A percentile compares a stretch with the other conserved stretches of the same genome.
Conservation (phyloP, 75 land plant genomes). For the Sequoiadendron giganteum region DNA sequence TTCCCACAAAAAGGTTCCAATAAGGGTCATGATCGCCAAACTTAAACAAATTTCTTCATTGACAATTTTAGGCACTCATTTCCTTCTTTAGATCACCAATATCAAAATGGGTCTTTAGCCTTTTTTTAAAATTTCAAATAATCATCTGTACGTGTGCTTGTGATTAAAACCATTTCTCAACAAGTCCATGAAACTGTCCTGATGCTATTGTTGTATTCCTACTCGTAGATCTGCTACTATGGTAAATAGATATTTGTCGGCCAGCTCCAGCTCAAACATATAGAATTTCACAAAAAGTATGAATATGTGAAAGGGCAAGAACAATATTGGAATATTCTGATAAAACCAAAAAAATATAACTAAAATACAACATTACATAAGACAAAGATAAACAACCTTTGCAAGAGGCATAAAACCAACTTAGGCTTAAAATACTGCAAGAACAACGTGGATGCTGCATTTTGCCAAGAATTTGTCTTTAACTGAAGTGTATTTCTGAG, state of each 20-base stretch:
- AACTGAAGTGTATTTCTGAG: background rate
- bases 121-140: background rate
- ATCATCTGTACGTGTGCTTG: background rate
- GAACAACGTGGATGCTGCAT: no score
- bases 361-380: background rate
- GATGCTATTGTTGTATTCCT: background rate
- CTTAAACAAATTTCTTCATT: background rate
- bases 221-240: background rate
- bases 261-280: background rate
- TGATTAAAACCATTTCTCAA: background rate
- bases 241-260: background rate
- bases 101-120: background rate
- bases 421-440: background rate
- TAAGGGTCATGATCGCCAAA: background rate
- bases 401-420: background rate
- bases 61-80: background rate
- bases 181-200: background rate
- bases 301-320: background rate
- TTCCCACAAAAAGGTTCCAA: background rate
- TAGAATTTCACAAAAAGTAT: background rate
- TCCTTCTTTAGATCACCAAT: background rate
- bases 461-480: no score
- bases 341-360: no score
- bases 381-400: background rate
- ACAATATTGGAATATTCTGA: background rate